These are phyloP conservation scores for Quercus ilex DNA, from an alignment of 306 rosid genomes.

Conservation along the genomic window DNA sequence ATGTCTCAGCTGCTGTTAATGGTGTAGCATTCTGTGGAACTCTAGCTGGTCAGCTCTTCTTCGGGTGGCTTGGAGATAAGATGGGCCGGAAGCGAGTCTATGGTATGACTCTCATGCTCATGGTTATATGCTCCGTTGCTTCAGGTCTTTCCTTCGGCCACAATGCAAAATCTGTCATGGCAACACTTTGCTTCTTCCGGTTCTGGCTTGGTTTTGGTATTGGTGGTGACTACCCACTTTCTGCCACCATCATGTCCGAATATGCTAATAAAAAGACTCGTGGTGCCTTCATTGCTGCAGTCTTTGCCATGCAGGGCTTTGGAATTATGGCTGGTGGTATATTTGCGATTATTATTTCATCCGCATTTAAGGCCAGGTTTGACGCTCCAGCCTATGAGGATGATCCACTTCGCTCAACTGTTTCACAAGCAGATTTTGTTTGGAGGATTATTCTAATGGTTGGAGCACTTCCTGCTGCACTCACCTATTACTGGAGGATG, in stretches of 20 bases:
- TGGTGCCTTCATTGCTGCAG: constrained; percentile 74
- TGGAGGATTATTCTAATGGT: constrained; percentile 69
- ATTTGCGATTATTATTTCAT: constrained; percentile 46
- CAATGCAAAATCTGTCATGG: constrained; percentile 46
- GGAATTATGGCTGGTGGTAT: constrained; percentile 72
- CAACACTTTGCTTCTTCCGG: constrained; percentile 69
- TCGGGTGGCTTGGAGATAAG: constrained; percentile 87
- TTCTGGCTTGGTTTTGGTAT: constrained; percentile 88
- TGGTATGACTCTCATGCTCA: constrained; percentile 65
- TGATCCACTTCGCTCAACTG: constrained; percentile 43
- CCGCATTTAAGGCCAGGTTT: constrained; percentile 35
- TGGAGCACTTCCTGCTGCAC: constrained; percentile 66
- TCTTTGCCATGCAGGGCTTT: constrained; percentile 86
- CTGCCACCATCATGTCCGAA: constrained; percentile 80
- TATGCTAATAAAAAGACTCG: constrained; percentile 75
- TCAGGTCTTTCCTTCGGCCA: constrained; percentile 74
- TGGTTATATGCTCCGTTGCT: constrained; percentile 61
- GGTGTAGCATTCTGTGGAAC: constrained; percentile 75
- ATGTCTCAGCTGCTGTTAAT: constrained; percentile 64
- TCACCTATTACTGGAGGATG: constrained; percentile 61
- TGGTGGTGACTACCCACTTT: constrained; percentile 83
- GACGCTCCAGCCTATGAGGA: constrained; percentile 41
- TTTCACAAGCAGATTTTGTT: constrained; percentile 59
- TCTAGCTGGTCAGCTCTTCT: constrained; percentile 67
- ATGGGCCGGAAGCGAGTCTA: constrained; percentile 67